Evolutionary conservation across 805 yeast species (phyloP), one percentile per base, ranked within the genome.

Genomic region (Debaryomyces prosopidis): DNA sequence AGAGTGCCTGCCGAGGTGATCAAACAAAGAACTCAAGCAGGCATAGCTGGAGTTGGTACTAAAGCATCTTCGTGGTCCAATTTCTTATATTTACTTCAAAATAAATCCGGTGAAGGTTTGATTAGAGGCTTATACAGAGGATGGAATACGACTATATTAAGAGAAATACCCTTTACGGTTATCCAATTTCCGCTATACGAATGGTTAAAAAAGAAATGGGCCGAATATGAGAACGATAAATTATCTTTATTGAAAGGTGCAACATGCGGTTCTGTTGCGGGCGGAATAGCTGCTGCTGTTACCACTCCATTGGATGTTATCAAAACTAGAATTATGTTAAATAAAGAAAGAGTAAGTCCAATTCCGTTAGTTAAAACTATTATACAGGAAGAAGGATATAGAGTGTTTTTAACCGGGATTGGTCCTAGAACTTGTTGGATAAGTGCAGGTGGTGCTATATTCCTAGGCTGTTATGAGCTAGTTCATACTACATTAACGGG

Each of bases 351-450:
- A 36, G 64, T 81, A 0, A 65, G 84, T 0, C 66, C 82, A 0
- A 35, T 64, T 4, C 53, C 62, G 10, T 63, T 90, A 47, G 80
- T 85, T 2, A 66, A 59, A 28, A 73, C 69, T 9, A 76, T 91
- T 40, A 64, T 75, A n/a, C 61, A 59, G 16, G 90, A 87, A 45
- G 97, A 90, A 61, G 97, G 97, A 0, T 68, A 72, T 34, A 53
- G 61, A 6, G 89, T 86, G 0, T 89, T 94, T 53, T 79, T 81
- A 60, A 79, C 79, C 40, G 99, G 99, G 11, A 76, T 92, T 20
- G 97, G 96, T 0, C 98, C 99, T 4, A 77, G 99, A 63, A 91
- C 97, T 0, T 75, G 87, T 81, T 94, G 99, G 99, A 92, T 94
- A 46, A 85, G 96, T 68, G 94, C 96, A 4, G 99, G 99, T 16